A percentile compares a stretch with the other conserved stretches of the same genome.
Conservation (phyloP, 2,329 filamentous ascomycete genomes). For the Aspergillus cejpii region DNA sequence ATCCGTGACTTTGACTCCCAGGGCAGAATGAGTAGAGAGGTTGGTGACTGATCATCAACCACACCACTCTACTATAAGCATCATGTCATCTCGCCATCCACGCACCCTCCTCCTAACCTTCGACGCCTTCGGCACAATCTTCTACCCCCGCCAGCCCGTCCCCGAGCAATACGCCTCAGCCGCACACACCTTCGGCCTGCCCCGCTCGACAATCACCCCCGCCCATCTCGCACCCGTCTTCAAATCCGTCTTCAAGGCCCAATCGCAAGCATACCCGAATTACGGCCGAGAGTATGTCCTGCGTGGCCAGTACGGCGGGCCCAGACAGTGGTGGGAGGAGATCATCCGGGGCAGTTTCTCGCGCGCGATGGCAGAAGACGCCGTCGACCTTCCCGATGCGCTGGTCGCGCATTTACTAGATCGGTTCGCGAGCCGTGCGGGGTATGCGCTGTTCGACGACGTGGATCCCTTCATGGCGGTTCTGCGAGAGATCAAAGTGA, state of each 20-base stretch:
- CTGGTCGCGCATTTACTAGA: constrained; percentile 33
- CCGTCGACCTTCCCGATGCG: constrained; percentile 25
- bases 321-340: constrained; percentile 42
- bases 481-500: constrained; percentile 5
- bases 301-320: constrained; percentile 32
- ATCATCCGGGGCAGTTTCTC: constrained; percentile 37
- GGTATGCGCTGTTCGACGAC: constrained; percentile 39
- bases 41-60: too few species aligned
- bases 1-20: too few species aligned
- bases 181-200: constrained; percentile 34
- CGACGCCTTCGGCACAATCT: constrained; percentile 43
- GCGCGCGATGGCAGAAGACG: constrained; percentile 14
- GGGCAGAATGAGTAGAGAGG: too few species aligned
- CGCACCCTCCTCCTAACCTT: constrained; percentile 39
- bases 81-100: constrained; percentile 1
- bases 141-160: constrained; percentile 37
- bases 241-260: constrained; percentile 31
- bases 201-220: constrained; percentile 22
- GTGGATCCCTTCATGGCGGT: constrained; percentile 32
- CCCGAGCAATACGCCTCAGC: constrained; percentile 37
- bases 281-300: constrained; percentile 39
- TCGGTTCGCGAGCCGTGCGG: constrained; percentile 36
- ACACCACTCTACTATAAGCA: not conserved
- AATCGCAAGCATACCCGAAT: constrained; percentile 34
- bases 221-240: constrained; percentile 31